Conservation (phyloP, 225 moss, liverwort and hornwort species). For the Rhytidiadelphus loreus region DNA sequence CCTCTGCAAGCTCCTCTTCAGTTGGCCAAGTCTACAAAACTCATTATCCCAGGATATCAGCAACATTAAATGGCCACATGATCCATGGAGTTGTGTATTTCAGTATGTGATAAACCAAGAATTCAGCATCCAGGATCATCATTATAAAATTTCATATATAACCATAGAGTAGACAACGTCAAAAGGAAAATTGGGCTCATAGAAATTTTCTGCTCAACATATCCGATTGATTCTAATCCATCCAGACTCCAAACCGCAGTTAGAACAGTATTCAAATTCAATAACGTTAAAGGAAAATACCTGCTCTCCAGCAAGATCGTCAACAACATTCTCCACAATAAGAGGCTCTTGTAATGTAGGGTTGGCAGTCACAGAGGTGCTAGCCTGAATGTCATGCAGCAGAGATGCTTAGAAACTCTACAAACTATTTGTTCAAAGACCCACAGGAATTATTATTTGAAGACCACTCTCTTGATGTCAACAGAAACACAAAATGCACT, state of each 20-base stretch:
- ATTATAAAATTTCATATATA: neutral
- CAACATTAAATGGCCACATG: neutral
- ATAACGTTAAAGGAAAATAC: neutral
- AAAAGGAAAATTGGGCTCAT: neutral
- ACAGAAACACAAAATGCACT: neutral
- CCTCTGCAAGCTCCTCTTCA: slow-evolving; percentile 78
- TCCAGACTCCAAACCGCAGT: neutral
- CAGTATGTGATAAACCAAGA: neutral
- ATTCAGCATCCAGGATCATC: neutral
- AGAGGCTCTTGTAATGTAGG: slow-evolving; percentile 54
- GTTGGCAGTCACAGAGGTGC: slow-evolving; percentile 22
- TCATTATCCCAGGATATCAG: neutral
- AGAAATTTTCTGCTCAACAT: neutral
- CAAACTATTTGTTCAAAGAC: neutral
- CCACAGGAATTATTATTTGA: neutral
- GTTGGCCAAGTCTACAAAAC: slow-evolving; percentile 93
- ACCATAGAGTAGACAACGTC: neutral
- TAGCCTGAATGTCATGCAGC: slow-evolving; percentile 21
- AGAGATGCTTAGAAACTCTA: neutral
- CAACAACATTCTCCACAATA: slow-evolving; percentile 69
- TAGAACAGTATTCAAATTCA: neutral
- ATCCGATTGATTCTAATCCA: neutral
- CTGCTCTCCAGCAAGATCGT: slow-evolving; percentile 88
- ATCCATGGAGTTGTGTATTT: neutral
- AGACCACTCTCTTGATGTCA: neutral